Percentiles rank a stretch among this genome's conserved stretches.
Conservation (phyloP, 2,329 filamentous ascomycete species). For the Phialophora verrucosa region DNA sequence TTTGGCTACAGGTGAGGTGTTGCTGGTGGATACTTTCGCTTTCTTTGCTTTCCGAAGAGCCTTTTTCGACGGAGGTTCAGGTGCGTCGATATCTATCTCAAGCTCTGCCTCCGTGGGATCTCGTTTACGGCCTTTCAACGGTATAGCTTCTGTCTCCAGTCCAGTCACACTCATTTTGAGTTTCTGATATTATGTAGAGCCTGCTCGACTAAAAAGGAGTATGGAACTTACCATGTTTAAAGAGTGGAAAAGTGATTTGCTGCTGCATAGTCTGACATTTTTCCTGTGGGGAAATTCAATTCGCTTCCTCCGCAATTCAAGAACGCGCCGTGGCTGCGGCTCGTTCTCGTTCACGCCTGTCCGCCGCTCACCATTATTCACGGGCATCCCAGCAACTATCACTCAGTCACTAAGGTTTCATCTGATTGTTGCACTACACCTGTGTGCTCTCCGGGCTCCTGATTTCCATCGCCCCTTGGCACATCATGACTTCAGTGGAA, state of each 20-base stretch:
- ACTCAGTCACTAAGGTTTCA: not conserved
- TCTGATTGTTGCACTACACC: not conserved
- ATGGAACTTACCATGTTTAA: not conserved
- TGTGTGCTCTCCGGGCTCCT: not conserved
- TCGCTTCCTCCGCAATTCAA: slow-evolving; percentile 5
- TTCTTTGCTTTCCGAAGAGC: slow-evolving; percentile 90
- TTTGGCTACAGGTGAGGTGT: slow-evolving; percentile 44
- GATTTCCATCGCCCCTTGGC: not conserved
- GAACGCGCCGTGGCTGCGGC: slow-evolving; percentile 8
- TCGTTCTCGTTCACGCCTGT: not conserved
- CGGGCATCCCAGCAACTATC: not conserved
- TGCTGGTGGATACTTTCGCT: slow-evolving; percentile 41
- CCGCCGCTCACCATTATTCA: not conserved
- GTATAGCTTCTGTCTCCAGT: not conserved
- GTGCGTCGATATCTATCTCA: slow-evolving; percentile 86
- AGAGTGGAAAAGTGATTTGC: not conserved
- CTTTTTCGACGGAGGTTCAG: slow-evolving; percentile 94
- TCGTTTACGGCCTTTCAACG: slow-evolving; percentile 32
- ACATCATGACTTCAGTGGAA: slow-evolving; percentile 26
- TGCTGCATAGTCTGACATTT: slow-evolving; percentile 9
- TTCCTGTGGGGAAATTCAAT: slow-evolving; percentile 18
- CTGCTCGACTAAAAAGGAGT: not conserved
- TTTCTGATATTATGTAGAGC: not conserved
- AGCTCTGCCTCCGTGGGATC: slow-evolving; percentile 61
- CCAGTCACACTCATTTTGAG: slow-evolving; percentile 33